Conservation (phyloP, 495 filamentous ascomycete species). For the Penicillium mononematosum region DNA sequence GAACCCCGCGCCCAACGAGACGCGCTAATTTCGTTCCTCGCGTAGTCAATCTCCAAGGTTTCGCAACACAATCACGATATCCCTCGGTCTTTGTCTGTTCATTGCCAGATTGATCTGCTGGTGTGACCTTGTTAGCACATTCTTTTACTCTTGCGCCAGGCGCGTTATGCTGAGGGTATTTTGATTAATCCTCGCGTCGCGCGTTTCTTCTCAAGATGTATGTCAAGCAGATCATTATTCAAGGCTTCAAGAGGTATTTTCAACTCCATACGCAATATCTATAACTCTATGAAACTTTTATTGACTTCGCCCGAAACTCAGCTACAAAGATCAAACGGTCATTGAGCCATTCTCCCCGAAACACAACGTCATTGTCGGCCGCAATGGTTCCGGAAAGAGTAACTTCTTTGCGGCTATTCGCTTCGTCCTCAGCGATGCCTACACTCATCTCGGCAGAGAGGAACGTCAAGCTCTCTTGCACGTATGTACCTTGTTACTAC, state of each 20-base stretch:
- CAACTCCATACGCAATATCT: background rate
- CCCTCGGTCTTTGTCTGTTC: slow-evolving; percentile 3
- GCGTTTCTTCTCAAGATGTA: slow-evolving; percentile 66
- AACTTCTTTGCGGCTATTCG: slow-evolving; percentile 99
- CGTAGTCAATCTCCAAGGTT: slow-evolving; percentile 15
- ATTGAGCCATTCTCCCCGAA: slow-evolving; percentile 98
- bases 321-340: slow-evolving; percentile 98
- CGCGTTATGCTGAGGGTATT: slow-evolving; percentile 42
- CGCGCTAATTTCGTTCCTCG: slow-evolving; percentile 28
- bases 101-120: background rate
- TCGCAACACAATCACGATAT: slow-evolving; percentile 17
- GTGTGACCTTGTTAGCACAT: slow-evolving; percentile 3
- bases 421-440: slow-evolving; percentile 97
- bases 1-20: slow-evolving; percentile 45
- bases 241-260: slow-evolving; percentile 95
- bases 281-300: background rate
- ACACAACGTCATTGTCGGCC: slow-evolving; percentile 98
- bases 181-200: slow-evolving; percentile 34
- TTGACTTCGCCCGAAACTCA: slow-evolving; percentile 32
- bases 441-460: slow-evolving; percentile 92
- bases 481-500: slow-evolving; percentile 39
- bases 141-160: slow-evolving; percentile 19
- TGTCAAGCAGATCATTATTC: slow-evolving; percentile 99
- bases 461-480: slow-evolving; percentile 94
- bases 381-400: slow-evolving; percentile 98